These are phyloP conservation scores for Exophiala lecanii-corni DNA, from an alignment of 2,329 filamentous ascomycete genomes.

Conservation along the genomic window DNA sequence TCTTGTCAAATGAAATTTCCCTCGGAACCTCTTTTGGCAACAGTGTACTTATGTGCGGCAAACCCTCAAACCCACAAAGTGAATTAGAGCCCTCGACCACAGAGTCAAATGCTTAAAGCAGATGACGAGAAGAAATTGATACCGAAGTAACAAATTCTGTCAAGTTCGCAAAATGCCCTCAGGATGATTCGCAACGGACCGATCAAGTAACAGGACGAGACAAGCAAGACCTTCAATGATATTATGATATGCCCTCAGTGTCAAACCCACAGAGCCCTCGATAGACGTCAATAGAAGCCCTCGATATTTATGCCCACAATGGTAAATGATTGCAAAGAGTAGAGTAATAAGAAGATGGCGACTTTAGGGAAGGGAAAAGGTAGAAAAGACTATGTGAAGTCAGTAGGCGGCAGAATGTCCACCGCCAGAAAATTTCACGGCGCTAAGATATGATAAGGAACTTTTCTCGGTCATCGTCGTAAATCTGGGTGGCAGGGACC, in stretches of 20 bases:
- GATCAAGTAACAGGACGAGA: conserved; percentile 16
- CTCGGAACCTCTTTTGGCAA: conserved; percentile 9
- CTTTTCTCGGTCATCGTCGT: too few relatives aligned
- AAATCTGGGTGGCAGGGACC: too few relatives aligned
- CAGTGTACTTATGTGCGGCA: conserved; percentile 11
- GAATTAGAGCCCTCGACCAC: conserved; percentile 24
- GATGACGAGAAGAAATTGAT: conserved; percentile 15
- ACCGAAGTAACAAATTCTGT: conserved; percentile 10
- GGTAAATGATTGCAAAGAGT: conserved; percentile 13
- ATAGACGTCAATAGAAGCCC: conserved; percentile 24
- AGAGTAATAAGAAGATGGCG: conserved; percentile 6
- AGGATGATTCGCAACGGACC: conserved; percentile 6
- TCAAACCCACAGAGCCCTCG: conserved; percentile 22
- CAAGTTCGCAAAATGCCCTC: conserved; percentile 15
- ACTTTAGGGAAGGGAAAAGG: conserved; percentile 2
- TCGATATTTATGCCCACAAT: conserved; percentile 21
- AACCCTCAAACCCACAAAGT: conserved; percentile 24
- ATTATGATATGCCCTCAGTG: conserved; percentile 12
- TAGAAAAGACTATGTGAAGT: conserved; percentile 1
- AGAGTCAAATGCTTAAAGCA: conserved; percentile 18
- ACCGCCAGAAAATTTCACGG: conserved; percentile 10
- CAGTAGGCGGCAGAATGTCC: background rate
- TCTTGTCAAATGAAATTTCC: conserved; percentile 1
- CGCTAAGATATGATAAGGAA: too few relatives aligned
- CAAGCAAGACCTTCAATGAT: conserved; percentile 20